Evolutionary conservation across 208 protist genomes (phyloP).

Genomic region (Spongospora subterranea): DNA sequence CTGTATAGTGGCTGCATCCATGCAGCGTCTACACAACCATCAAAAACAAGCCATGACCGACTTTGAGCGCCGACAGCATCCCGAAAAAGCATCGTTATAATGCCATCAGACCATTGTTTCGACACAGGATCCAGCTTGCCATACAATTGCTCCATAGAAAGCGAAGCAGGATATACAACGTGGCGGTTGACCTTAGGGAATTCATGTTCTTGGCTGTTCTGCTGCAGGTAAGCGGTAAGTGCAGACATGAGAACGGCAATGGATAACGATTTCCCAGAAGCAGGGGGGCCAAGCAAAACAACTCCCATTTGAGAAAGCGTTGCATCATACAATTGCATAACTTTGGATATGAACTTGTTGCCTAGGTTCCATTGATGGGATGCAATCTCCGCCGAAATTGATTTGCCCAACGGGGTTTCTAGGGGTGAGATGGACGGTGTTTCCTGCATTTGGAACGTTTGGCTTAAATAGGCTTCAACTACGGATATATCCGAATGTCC

Average conservation of each 20-base stretch:
- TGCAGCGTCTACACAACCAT: conserved; percentile 89
- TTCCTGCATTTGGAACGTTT: too few species aligned
- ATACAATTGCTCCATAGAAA: conserved; percentile 91
- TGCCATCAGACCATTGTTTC: conserved; percentile 74
- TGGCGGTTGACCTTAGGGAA: not conserved
- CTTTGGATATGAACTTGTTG: not conserved
- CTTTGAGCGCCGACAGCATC: conserved; percentile 52
- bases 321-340: conserved; percentile 86
- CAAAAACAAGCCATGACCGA: not conserved
- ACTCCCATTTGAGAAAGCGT: conserved; percentile 87
- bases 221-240: conserved; percentile 53
- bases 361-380: too few species aligned
- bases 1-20: conserved; percentile 99
- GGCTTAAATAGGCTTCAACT: too few species aligned
- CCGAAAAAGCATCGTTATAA: conserved; percentile 68
- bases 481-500: too few species aligned
- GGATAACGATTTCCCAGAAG: conserved; percentile 89
- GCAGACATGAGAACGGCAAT: not conserved
- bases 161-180: not conserved
- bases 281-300: conserved; percentile 90
- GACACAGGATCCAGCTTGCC: conserved; percentile 68
- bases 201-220: not conserved
- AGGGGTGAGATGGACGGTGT: too few species aligned
- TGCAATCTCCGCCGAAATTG: too few species aligned
- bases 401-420: too few species aligned